Evolutionary conservation across 352 stramenopile species (phyloP), one percentile per base, ranked within the genome.

Genomic region (Phytopythium helicoides): DNA sequence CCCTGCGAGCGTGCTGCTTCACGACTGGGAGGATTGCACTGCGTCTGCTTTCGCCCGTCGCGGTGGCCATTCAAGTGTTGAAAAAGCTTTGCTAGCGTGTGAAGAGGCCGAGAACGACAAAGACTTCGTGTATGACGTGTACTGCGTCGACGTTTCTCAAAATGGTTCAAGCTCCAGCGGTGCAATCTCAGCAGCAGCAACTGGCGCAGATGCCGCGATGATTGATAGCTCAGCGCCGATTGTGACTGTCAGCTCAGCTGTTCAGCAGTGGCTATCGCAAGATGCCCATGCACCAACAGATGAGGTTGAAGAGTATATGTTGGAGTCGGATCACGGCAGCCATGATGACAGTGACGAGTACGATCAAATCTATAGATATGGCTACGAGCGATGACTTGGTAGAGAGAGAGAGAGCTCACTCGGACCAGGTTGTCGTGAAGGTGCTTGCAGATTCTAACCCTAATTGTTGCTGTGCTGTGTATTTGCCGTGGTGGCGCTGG

Each of bases 41-140:
- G 75, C 84, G 7, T 66, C 77, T 10, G 44, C 61, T 3, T 91
- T 92, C 68, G 84, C 84, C 4, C 71, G 61, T 8, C 75, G 71
- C 31, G 62, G 71, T 8, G 75, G 73, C 2, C 83, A 90, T 42
- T 53, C 16, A 12, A 81, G 70, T 56, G 73, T 91, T 7, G 71
- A 91, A 39, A 71, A 66, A 18, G 84, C 84, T 10, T 40, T 94
- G 45, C 45, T 74, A 26, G 84, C 84, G 16, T 94, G 84, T 56
- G 84, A 94, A 60, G 64, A 81, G 33, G 73, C 81, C 5, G 79
- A 92, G 56, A 58, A 62, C 18, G 84, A 94, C 52, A 94, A 92
- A 38, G 73, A 89, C 47, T 94, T 76, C 39, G 84, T 94, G 9
- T 94, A 92, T 39, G 84, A 94, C 42, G 77, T 94, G 16, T 94